Evolutionary conservation across 257 asterid species (phyloP).

Genomic region (Anisodus tanguticus): DNA sequence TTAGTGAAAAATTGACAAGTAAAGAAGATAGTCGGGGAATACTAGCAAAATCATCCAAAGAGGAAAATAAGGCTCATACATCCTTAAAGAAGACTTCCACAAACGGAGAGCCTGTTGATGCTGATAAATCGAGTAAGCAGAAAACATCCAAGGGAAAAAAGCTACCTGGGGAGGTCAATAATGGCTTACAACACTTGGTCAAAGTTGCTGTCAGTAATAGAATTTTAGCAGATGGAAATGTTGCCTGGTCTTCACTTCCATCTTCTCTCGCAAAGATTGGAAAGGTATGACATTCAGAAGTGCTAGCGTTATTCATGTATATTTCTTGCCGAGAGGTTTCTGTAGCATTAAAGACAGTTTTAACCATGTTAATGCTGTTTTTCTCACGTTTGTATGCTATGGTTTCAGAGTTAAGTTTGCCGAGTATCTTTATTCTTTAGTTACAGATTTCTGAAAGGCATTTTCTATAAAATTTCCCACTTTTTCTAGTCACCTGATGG

Average conservation of each 20-base stretch:
- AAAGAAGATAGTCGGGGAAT: constrained; percentile 60
- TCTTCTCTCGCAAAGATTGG: constrained; percentile 87
- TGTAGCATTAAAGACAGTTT: not conserved
- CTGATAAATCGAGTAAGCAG: constrained; percentile 54
- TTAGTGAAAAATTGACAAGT: constrained; percentile 62
- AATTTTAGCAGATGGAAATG: constrained; percentile 68
- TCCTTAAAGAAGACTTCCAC: constrained; percentile 52
- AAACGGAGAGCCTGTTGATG: constrained; percentile 55
- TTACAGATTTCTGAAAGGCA: not conserved
- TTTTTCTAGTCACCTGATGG: not conserved
- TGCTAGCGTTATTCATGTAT: not conserved
- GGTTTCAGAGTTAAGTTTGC: not conserved
- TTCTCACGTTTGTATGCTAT: not conserved
- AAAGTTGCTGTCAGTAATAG: constrained; percentile 71
- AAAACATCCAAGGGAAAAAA: constrained; percentile 57
- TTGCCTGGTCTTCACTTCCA: constrained; percentile 83
- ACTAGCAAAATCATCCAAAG: constrained; percentile 59
- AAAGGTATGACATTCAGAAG: constrained; percentile 55
- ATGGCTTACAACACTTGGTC: constrained; percentile 72
- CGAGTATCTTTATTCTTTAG: constrained; percentile 13
- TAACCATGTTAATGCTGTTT: not conserved
- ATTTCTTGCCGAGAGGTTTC: not conserved
- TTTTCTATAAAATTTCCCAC: not conserved
- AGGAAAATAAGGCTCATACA: constrained; percentile 54
- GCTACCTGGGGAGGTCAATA: constrained; percentile 56